phyloP scores from a whole-genome alignment of 129 eudicot genomes.

The Centella asiatica region DNA sequence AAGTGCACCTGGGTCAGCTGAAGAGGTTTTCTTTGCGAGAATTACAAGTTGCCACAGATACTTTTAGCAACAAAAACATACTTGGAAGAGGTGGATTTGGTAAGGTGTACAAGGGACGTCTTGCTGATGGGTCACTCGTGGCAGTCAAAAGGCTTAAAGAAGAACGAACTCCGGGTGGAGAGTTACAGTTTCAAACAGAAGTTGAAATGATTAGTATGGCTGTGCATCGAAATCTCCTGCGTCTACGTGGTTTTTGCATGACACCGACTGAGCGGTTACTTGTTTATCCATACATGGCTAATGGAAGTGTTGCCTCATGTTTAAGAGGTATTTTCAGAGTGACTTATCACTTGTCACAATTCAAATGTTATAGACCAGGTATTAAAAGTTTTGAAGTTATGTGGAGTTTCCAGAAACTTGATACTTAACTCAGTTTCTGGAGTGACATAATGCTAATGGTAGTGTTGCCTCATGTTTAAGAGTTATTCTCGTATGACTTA shows the following conservation, averaged over 20 bases:
- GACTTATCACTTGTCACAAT: no score
- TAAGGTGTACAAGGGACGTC: slow-evolving; percentile 26
- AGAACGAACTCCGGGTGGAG: slow-evolving; percentile 27
- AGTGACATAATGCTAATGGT: slow-evolving; percentile 17
- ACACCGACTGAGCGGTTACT: slow-evolving; percentile 33
- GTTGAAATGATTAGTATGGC: slow-evolving; percentile 36
- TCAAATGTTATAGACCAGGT: no score
- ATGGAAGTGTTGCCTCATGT: slow-evolving; percentile 38
- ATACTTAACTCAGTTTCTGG: no score
- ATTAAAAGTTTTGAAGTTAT: no score
- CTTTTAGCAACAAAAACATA: slow-evolving; percentile 25
- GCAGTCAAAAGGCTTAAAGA: slow-evolving; percentile 34
- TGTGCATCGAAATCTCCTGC: slow-evolving; percentile 28
- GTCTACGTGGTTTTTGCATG: slow-evolving; percentile 36
- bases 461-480: slow-evolving; percentile 34
- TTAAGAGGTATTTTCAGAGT: slow-evolving; percentile 23
- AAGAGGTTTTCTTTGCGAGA: slow-evolving; percentile 17
- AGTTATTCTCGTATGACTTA: slow-evolving; percentile 1
- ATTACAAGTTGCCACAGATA: slow-evolving; percentile 25
- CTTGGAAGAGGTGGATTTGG: slow-evolving; percentile 35
- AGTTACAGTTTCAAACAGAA: slow-evolving; percentile 34
- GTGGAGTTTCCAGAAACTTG: neutral
- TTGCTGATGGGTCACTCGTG: slow-evolving; percentile 32
- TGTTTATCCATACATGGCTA: slow-evolving; percentile 33
- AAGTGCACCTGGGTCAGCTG: slow-evolving; percentile 14